phyloP scores from a whole-genome alignment of 1,139 yeast species.

The Ogataea hybrid region DNA sequence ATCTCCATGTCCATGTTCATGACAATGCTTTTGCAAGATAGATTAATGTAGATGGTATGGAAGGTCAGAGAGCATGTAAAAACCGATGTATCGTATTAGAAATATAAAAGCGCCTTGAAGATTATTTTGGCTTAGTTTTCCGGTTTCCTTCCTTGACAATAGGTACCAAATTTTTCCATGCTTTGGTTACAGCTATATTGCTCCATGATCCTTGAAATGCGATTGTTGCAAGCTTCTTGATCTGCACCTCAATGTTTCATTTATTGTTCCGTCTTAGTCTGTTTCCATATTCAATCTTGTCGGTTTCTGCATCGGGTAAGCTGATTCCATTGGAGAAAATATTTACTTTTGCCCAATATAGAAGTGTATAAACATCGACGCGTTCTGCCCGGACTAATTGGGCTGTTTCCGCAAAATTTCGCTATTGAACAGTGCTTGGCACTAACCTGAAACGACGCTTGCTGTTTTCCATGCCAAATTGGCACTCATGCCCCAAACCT shows the following conservation, averaged over 20 bases:
- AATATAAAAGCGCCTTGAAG: constrained; percentile 5
- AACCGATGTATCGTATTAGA: constrained; percentile 5
- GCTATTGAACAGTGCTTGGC: neutral
- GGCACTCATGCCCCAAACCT: too few species aligned
- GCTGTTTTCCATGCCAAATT: neutral
- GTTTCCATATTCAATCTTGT: constrained; percentile 4
- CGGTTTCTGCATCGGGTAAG: constrained; percentile 6
- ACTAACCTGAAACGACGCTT: neutral
- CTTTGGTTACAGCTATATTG: neutral
- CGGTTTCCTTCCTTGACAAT: neutral
- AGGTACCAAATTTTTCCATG: neutral
- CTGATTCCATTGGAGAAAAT: constrained; percentile 3
- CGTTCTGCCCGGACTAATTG: neutral
- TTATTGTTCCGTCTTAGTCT: constrained; percentile 4
- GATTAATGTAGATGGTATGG: neutral
- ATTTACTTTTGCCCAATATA: constrained; percentile 7
- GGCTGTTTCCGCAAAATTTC: neutral
- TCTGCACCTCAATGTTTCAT: constrained; percentile 12
- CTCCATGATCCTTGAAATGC: neutral
- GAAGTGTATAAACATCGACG: constrained; percentile 4
- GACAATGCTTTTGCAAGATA: neutral
- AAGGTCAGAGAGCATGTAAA: constrained; percentile 3
- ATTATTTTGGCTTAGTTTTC: constrained; percentile 1
- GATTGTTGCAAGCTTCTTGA: neutral
- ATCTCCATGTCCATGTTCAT: constrained; percentile 22